Conservation (phyloP, 352 stramenopile genomes). For the Pythium dissotocum region DNA sequence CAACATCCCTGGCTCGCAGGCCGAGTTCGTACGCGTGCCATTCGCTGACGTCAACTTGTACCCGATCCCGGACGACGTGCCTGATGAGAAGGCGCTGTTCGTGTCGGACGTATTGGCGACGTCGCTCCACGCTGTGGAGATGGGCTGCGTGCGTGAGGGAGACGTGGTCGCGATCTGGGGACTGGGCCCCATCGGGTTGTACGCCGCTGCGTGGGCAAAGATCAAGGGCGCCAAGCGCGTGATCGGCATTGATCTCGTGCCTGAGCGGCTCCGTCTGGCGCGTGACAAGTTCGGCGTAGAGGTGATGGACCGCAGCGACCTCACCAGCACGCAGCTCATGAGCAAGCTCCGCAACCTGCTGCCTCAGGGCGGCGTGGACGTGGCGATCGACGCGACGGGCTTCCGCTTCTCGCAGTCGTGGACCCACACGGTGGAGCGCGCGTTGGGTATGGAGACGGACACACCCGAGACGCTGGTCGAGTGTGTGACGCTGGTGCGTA, state of each 20-base stretch:
- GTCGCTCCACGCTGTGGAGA: conserved; percentile 61
- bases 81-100: conserved; percentile 68
- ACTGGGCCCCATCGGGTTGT: conserved; percentile 57
- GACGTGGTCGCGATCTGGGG: conserved; percentile 72
- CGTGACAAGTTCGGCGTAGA: conserved; percentile 61
- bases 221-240: conserved; percentile 62
- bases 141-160: conserved; percentile 45
- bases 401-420: conserved; percentile 34
- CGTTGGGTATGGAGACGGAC: conserved; percentile 42
- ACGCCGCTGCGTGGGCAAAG: conserved; percentile 59
- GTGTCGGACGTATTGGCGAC: conserved; percentile 58
- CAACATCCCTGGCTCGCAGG: conserved; percentile 66
- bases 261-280: conserved; percentile 56
- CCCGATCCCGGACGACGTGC: conserved; percentile 50
- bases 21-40: conserved; percentile 76
- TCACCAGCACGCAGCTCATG: conserved; percentile 38
- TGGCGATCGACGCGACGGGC: conserved; percentile 51
- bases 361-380: conserved; percentile 50
- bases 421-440: conserved; percentile 30
- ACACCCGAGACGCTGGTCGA: conserved; percentile 45
- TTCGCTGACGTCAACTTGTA: conserved; percentile 74
- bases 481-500: conserved; percentile 53
- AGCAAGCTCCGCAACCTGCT: conserved; percentile 53
- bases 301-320: conserved; percentile 52
- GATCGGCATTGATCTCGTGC: conserved; percentile 51